Conservation (phyloP, 306 rosid genomes). For the Argentina anserina region DNA sequence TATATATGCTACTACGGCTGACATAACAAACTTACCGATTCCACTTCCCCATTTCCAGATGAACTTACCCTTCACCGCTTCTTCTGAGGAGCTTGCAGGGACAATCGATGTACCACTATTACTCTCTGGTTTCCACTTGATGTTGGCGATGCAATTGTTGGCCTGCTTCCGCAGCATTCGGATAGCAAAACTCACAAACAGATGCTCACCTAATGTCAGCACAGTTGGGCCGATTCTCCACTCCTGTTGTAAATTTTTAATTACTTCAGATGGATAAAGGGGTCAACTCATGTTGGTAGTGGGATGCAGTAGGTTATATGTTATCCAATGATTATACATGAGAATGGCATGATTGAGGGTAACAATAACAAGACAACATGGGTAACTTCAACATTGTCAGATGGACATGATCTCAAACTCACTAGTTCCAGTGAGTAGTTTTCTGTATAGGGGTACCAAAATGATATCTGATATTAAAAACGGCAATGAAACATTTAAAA, state of each 20-base stretch:
- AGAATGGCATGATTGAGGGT: neutral
- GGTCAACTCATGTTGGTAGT: slow-evolving; percentile 3
- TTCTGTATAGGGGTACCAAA: neutral
- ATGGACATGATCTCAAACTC: neutral
- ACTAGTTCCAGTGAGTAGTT: neutral
- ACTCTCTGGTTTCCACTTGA: slow-evolving; percentile 39
- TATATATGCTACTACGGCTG: slow-evolving; percentile 78
- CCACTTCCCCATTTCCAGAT: slow-evolving; percentile 64
- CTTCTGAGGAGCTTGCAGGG: slow-evolving; percentile 23
- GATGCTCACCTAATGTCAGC: slow-evolving; percentile 77
- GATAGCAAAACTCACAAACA: slow-evolving; percentile 84
- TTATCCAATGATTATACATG: neutral
- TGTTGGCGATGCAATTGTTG: slow-evolving; percentile 38
- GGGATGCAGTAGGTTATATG: neutral
- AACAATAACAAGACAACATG: neutral
- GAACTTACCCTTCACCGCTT: slow-evolving; percentile 31
- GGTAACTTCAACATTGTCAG: neutral
- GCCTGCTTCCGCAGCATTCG: slow-evolving; percentile 73
- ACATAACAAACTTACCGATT: slow-evolving; percentile 63
- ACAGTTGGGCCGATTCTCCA: slow-evolving; percentile 83
- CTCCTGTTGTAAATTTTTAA: slow-evolving; percentile 45
- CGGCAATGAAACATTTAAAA: neutral
- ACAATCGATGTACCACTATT: slow-evolving; percentile 22
- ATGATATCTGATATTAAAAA: neutral
- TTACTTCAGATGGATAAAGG: slow-evolving; percentile 11